Conservation (phyloP, 208 protist species). For the Balamuthia mandrillaris region DNA sequence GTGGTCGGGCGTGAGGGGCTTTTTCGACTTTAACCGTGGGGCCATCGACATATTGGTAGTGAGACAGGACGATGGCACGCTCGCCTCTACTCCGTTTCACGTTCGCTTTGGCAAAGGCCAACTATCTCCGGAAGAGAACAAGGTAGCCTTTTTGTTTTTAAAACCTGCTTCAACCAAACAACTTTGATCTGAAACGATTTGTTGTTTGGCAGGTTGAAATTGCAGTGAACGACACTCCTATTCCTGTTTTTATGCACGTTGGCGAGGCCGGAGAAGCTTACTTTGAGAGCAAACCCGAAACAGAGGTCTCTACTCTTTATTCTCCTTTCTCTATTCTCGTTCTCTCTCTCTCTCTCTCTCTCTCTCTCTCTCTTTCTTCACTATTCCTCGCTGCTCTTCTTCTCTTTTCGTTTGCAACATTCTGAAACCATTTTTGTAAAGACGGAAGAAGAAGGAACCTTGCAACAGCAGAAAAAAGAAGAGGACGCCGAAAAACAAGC, state of each 20-base stretch:
- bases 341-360: neutral
- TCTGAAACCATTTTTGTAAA: too few relatives aligned
- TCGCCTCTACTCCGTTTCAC: constrained; percentile 92
- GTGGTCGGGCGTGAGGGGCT: constrained; percentile 11
- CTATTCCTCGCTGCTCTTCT: too few relatives aligned
- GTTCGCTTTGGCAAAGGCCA: constrained; percentile 93
- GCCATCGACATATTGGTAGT: constrained; percentile 96
- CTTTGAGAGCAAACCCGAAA: constrained; percentile 74
- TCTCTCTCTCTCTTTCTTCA: neutral
- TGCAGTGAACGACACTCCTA: constrained; percentile 87
- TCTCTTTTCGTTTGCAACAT: too few relatives aligned
- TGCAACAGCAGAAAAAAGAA: neutral
- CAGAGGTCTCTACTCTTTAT: neutral
- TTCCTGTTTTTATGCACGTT: constrained; percentile 89
- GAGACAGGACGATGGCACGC: constrained; percentile 86
- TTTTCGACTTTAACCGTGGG: constrained; percentile 66
- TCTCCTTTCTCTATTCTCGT: neutral
- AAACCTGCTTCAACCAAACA: too few relatives aligned
- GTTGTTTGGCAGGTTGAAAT: constrained; percentile 71
- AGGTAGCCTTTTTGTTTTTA: constrained; percentile 59
- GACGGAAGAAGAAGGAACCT: too few relatives aligned
- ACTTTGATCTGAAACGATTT: neutral
- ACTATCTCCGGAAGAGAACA: constrained; percentile 84
- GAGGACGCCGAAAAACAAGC: constrained; percentile 1
- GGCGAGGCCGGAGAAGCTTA: constrained; percentile 88